phyloP scores from a whole-genome alignment of 2,329 filamentous ascomycete species.

The Xylaria arbuscula region DNA sequence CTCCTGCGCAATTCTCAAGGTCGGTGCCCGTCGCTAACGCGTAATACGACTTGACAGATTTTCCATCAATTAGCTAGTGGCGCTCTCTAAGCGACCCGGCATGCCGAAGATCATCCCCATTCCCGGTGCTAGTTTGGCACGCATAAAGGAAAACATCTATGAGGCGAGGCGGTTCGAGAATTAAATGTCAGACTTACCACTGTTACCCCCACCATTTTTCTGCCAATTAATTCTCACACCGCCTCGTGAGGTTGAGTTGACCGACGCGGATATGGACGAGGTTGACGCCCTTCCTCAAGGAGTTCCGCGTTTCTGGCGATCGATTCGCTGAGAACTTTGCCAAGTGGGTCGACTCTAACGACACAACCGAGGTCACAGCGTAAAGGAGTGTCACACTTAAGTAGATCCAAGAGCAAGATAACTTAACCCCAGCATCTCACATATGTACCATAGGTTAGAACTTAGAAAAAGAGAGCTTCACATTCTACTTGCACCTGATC shows the following conservation, averaged over 20 bases:
- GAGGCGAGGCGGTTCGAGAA: no score
- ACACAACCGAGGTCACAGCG: slow-evolving; percentile 29
- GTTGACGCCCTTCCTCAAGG: slow-evolving; percentile 53
- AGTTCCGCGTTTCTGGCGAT: slow-evolving; percentile 49
- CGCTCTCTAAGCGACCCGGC: slow-evolving; percentile 50
- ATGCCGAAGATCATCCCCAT: slow-evolving; percentile 61
- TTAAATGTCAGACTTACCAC: no score
- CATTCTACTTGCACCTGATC: no score
- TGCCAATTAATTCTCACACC: no score
- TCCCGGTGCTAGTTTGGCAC: slow-evolving; percentile 58
- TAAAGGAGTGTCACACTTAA: no score
- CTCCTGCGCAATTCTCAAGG: not conserved
- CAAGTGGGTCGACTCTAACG: slow-evolving; percentile 23
- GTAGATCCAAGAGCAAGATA: no score
- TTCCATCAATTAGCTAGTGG: slow-evolving; percentile 41
- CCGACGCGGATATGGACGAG: slow-evolving; percentile 51
- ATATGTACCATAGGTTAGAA: no score
- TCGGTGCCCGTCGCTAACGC: no score
- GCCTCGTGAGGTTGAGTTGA: no score
- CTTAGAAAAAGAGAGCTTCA: no score
- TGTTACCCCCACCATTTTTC: no score
- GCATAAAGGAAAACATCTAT: slow-evolving; percentile 60
- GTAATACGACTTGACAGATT: slow-evolving; percentile 22
- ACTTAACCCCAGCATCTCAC: no score
- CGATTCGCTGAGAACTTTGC: not conserved